phyloP scores from a whole-genome alignment of 192 early-diverging fungal genomes.

The Coemansia sp. region DNA sequence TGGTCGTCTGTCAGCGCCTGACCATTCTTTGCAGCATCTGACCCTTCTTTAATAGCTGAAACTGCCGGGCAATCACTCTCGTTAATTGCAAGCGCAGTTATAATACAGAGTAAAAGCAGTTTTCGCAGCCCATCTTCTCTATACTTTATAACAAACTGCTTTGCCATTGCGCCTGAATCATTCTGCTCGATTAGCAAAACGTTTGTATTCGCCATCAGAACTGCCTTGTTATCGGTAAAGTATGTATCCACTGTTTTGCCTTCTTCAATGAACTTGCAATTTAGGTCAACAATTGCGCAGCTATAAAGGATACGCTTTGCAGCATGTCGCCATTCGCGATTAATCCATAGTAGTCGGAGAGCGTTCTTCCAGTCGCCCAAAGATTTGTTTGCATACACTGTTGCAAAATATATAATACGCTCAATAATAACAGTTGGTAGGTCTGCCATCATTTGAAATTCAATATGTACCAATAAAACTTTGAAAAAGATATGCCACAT shows the following conservation, averaged over 20 bases:
- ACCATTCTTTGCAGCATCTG: not conserved
- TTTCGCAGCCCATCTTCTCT: not conserved
- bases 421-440: not conserved
- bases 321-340: not conserved
- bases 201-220: not conserved
- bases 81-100: not conserved
- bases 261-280: not conserved
- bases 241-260: not conserved
- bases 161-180: not conserved
- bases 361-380: not conserved
- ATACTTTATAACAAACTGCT: not conserved
- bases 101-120: not conserved
- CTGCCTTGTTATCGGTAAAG: not conserved
- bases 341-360: not conserved
- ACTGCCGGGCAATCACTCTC: not conserved
- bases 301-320: not conserved
- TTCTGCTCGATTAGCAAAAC: not conserved
- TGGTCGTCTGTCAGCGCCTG: not conserved
- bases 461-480: too few relatives aligned
- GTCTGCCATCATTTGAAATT: not conserved
- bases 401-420: not conserved
- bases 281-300: not conserved
- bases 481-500: too few relatives aligned
- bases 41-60: not conserved
- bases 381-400: not conserved